phyloP scores from a whole-genome alignment of 163 green algal genomes.

The Chlorella variabilis region DNA sequence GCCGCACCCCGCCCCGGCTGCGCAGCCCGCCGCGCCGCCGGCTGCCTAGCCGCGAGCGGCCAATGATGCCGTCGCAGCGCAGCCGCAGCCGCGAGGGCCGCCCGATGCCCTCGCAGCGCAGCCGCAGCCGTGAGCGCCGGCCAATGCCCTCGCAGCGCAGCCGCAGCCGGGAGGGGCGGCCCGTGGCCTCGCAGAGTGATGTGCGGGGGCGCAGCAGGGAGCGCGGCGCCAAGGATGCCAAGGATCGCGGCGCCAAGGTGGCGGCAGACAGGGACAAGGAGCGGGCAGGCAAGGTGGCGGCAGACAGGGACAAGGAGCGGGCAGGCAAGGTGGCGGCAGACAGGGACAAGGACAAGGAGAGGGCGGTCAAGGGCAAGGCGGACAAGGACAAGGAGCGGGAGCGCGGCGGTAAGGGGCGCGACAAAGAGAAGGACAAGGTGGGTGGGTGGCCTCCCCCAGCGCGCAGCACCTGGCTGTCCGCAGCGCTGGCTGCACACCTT shows the following conservation, averaged over 20 bases:
- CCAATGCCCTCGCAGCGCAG: conserved; percentile 6
- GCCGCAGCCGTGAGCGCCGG: conserved; percentile 3
- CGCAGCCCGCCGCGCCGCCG: conserved; percentile 1
- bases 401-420: not conserved
- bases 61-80: not conserved
- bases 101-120: not conserved
- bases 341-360: not conserved
- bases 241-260: not conserved
- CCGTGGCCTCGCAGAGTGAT: not conserved
- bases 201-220: too few species aligned
- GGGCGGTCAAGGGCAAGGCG: not conserved
- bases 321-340: not conserved
- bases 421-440: not conserved
- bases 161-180: conserved; percentile 3
- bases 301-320: not conserved
- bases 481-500: too few species aligned
- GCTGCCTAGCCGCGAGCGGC: not conserved
- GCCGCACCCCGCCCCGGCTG: not conserved
- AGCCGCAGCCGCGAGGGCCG: conserved; percentile 14
- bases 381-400: conserved; percentile 1
- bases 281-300: not conserved
- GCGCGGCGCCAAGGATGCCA: too few species aligned
- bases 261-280: not conserved
- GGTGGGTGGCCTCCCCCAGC: too few species aligned
- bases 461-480: too few species aligned